A percentile compares a stretch with the other conserved stretches of the same genome.
These are phyloP conservation scores for Achlya hypogyna DNA, from an alignment of 352 stramenopile genomes.

Conservation along the genomic window DNA sequence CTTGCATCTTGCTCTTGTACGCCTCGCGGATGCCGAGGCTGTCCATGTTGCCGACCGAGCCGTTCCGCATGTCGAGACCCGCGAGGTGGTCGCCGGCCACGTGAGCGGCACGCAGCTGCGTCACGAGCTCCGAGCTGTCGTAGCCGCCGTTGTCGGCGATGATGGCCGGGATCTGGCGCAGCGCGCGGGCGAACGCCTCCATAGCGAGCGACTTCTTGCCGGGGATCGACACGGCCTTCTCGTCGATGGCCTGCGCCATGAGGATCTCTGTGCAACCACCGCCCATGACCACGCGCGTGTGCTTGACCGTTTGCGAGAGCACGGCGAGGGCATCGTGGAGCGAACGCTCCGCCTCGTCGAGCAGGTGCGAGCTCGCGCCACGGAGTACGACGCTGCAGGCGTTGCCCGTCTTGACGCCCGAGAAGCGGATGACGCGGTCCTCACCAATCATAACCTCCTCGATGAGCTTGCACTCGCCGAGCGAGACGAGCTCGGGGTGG, in stretches of 20 bases:
- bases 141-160: slow-evolving; percentile 99
- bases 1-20: slow-evolving; percentile 94
- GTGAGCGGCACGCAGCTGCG: slow-evolving; percentile 92
- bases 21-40: slow-evolving; percentile 96
- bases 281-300: slow-evolving; percentile 94
- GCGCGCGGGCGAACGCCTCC: slow-evolving; percentile 93
- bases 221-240: slow-evolving; percentile 85
- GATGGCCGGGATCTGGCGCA: slow-evolving; percentile 96
- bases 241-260: slow-evolving; percentile 91
- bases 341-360: slow-evolving; percentile 98
- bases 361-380: slow-evolving; percentile 90
- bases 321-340: slow-evolving; percentile 98
- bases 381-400: slow-evolving; percentile 94
- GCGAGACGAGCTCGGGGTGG: slow-evolving; percentile 90
- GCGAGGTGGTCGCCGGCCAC: slow-evolving; percentile 83
- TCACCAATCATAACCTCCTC: slow-evolving; percentile 99
- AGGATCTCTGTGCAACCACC: slow-evolving; percentile 96
- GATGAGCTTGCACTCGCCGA: slow-evolving; percentile 96
- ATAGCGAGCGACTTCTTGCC: slow-evolving; percentile 98
- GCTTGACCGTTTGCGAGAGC: slow-evolving; percentile 94
- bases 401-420: slow-evolving; percentile 92
- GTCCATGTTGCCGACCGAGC: slow-evolving; percentile 94
- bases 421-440: slow-evolving; percentile 94
- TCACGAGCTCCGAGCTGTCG: slow-evolving; percentile 97
- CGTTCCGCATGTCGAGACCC: slow-evolving; percentile 97